Base-by-base conservation (phyloP, 2,329 filamentous ascomycete genomes). In the Hortaea werneckii region DNA sequence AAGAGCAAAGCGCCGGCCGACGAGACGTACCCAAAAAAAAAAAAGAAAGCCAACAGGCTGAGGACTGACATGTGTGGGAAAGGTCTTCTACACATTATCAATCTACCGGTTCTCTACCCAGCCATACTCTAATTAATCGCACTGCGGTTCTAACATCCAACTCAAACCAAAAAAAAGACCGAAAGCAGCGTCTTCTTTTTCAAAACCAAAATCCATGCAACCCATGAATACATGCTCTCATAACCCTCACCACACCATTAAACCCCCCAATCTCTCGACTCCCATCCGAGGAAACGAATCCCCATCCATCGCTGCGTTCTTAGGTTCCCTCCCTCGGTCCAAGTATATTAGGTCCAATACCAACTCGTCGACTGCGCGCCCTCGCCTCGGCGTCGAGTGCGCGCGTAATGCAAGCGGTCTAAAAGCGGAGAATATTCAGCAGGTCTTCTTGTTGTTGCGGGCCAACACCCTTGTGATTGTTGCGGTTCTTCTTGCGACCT, bases 401-500 rank as follows among this genome's bases (percentile, higher is more conserved):
- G 37, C 8, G 7, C 10, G 37, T 39, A 39, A 8, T 39, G 37
- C 13, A 39, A 8, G 40, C 27, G 27, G 40, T 29, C 28, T 30
- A 44, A 13, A 44, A 44, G n/a, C 43, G 28, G 20, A 40, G 11
- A 20, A 20, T 20, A 11, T 40, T 40, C 35, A 44, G 26, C 43
- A 44, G 9, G 26, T 39, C 28, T 10, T 20, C 20, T 30, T 43
- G 32, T 35, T 35, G 32, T 43, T 9, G n/a, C n/a, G n/a, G n/a
- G 11, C 10, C 8, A 42, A 1, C 32, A 44, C 20, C n/a, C n/a
- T n/a, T n/a, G n/a, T n/a, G n/a, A n/a, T n/a, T n/a, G n/a, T n/a
- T n/a, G n/a, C n/a, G n/a, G 26, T 37, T 8, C 20, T 37, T 29
- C 27, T 42, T 41, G 44, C 54, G 52, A 28, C 54, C 55, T 39